phyloP scores from a whole-genome alignment of 2,329 filamentous ascomycete species.

The Didymella glomerata region DNA sequence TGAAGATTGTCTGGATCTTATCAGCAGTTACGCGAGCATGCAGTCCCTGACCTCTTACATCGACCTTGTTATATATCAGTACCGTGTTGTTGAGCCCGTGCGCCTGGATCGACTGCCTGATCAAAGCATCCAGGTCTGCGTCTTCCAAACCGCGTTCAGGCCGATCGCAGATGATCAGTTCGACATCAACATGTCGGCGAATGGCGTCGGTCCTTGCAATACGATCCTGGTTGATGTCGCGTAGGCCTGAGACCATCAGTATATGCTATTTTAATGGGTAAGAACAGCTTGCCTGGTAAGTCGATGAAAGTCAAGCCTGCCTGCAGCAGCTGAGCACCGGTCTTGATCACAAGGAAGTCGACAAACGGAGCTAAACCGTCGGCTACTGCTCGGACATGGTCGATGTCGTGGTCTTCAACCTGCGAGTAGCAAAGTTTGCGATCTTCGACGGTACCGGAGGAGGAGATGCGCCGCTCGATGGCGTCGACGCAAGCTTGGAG shows the following conservation, averaged over 20 bases:
- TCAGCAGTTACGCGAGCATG: neutral
- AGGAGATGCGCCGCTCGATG: slow-evolving; percentile 13
- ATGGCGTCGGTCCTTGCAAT: slow-evolving; percentile 16
- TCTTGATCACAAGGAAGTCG: slow-evolving; percentile 18
- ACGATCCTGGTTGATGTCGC: slow-evolving; percentile 17
- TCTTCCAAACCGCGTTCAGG: slow-evolving; percentile 18
- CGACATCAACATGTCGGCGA: slow-evolving; percentile 14
- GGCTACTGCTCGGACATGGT: slow-evolving; percentile 3
- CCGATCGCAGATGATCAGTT: slow-evolving; percentile 19
- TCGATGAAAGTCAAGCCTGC: slow-evolving; percentile 19
- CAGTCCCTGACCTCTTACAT: neutral
- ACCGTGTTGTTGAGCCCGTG: slow-evolving; percentile 17
- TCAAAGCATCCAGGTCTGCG: slow-evolving; percentile 13
- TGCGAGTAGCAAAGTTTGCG: slow-evolving; percentile 4
- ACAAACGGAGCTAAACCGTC: slow-evolving; percentile 13
- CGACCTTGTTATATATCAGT: slow-evolving; percentile 17
- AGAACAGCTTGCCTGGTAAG: slow-evolving; percentile 3
- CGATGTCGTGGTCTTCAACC: slow-evolving; percentile 8
- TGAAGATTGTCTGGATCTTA: slow-evolving; percentile 13
- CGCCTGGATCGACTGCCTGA: slow-evolving; percentile 17
- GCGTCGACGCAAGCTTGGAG: slow-evolving; percentile 8
- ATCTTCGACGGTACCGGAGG: neutral
- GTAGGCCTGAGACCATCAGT: slow-evolving; percentile 3
- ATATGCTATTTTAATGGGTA: neutral
- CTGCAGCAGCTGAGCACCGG: slow-evolving; percentile 5